A percentile compares a stretch with the other conserved stretches of the same genome.
These are phyloP conservation scores for Gastrodia elata DNA, from an alignment of 106 monocot species.

Conservation along the genomic window DNA sequence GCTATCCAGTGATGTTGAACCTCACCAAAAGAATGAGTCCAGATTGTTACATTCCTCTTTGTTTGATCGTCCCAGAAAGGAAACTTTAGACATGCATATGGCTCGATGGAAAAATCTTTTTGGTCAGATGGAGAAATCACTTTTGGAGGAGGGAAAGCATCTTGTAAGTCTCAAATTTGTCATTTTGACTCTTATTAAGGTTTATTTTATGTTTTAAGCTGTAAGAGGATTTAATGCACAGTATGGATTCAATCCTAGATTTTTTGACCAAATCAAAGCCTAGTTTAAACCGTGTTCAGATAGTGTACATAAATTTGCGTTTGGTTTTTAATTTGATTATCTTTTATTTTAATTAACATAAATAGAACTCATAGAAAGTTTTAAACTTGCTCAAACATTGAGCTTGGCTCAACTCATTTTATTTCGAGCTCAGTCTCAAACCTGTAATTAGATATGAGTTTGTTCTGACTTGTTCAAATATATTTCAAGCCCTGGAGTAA, in stretches of 20 bases:
- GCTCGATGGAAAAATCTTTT: slow-evolving; percentile 62
- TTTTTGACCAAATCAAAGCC: not conserved
- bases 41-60: slow-evolving; percentile 15
- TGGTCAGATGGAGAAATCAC: slow-evolving; percentile 58
- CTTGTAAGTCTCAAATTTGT: slow-evolving; percentile 44
- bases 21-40: slow-evolving; percentile 30
- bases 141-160: slow-evolving; percentile 59
- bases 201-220: not conserved
- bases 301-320: not conserved
- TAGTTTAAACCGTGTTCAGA: not conserved
- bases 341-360: not conserved
- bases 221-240: not conserved
- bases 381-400: too few species aligned
- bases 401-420: too few species aligned
- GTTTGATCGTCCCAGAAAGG: slow-evolving; percentile 9
- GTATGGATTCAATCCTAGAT: not conserved
- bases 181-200: not conserved
- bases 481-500: too few species aligned
- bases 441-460: too few species aligned
- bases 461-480: too few species aligned
- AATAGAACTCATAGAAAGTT: too few species aligned
- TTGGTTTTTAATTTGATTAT: not conserved
- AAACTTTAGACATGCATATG: slow-evolving; percentile 34
- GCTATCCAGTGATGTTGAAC: slow-evolving; percentile 31
- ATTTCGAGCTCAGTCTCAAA: too few species aligned